These are phyloP conservation scores for Boletus eberwhitei DNA, from an alignment of 768 basidiomycete genomes.

Conservation along the genomic window DNA sequence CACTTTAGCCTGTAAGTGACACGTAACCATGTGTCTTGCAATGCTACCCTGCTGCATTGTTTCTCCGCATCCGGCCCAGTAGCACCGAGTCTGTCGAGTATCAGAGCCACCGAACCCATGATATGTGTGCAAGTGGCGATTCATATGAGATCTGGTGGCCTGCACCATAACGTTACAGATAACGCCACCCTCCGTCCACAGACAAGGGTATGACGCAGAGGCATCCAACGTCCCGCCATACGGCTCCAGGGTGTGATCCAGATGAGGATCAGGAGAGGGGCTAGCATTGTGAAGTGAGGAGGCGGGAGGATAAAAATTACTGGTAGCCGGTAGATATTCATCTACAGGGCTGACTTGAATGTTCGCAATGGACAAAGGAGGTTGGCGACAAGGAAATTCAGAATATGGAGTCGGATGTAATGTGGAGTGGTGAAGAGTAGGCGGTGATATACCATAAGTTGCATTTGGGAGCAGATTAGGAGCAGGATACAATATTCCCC, in stretches of 20 bases:
- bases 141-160: constrained; percentile 24
- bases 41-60: constrained; percentile 29
- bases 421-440: neutral
- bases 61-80: constrained; percentile 19
- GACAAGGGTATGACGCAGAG: constrained; percentile 15
- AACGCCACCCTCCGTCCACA: constrained; percentile 14
- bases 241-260: neutral
- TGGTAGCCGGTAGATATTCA: neutral
- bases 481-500: neutral
- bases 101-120: constrained; percentile 25
- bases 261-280: neutral
- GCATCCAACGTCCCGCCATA: neutral
- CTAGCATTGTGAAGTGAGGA: neutral
- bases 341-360: neutral
- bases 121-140: constrained; percentile 24
- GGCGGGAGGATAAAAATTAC: neutral
- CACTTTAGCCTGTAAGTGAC: constrained; percentile 27
- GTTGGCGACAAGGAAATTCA: neutral
- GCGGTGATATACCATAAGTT: neutral
- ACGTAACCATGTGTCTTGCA: constrained; percentile 26
- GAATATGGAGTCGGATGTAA: neutral
- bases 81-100: constrained; percentile 16
- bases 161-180: constrained; percentile 17
- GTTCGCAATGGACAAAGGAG: neutral
- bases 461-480: neutral